Percentiles rank a stretch among this genome's conserved stretches.
phyloP scores from a whole-genome alignment of 331 rosid species.

The Malus hybrid region DNA sequence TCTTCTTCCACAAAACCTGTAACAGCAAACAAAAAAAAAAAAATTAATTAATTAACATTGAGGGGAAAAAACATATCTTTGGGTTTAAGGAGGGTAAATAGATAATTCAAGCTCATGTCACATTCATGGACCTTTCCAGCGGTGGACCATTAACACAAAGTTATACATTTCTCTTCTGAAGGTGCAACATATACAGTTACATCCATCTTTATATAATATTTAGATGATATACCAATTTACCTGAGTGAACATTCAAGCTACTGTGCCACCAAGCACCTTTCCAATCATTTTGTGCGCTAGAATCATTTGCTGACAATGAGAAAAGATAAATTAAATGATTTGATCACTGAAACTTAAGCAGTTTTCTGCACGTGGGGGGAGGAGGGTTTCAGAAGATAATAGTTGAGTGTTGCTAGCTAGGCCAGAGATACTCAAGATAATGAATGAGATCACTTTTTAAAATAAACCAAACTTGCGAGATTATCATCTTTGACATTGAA shows the following conservation, averaged over 20 bases:
- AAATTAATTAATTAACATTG: not conserved
- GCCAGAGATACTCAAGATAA: not conserved
- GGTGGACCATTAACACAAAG: not conserved
- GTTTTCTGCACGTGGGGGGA: not conserved
- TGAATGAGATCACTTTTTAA: not conserved
- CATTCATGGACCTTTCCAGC: not conserved
- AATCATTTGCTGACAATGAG: conserved; percentile 60
- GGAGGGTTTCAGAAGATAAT: not conserved
- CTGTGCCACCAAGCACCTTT: conserved; percentile 99
- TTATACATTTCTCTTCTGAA: not conserved
- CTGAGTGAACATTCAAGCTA: conserved; percentile 70
- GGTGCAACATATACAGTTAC: not conserved
- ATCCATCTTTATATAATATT: not conserved
- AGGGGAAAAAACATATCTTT: not conserved
- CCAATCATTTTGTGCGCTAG: conserved; percentile 90
- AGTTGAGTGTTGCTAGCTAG: not conserved
- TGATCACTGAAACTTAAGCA: not conserved
- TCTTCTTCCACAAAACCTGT: conserved; percentile 78
- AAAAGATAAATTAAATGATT: conserved; percentile 13
- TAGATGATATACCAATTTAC: conserved; percentile 26
- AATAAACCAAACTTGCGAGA: not conserved
- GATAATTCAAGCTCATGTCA: not conserved
- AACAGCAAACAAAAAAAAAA: not conserved
- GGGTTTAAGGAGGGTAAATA: not conserved
- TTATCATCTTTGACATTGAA: not conserved